Percentiles rank a stretch among this genome's conserved stretches.
These are phyloP conservation scores for Coriaria nepalensis DNA, from an alignment of 306 rosid species.

Conservation along the genomic window DNA sequence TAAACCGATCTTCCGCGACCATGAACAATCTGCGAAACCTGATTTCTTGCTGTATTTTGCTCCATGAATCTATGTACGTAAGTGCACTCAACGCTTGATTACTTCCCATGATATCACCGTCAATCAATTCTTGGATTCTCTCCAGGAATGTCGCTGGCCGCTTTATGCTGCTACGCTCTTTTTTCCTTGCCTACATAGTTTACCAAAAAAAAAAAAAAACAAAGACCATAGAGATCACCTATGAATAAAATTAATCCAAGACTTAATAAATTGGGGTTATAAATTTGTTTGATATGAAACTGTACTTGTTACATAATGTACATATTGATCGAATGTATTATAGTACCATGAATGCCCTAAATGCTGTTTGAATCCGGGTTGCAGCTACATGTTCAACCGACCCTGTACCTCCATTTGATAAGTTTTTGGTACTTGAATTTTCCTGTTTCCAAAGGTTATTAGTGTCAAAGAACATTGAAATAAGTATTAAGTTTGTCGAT, in stretches of 20 bases:
- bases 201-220: too few relatives aligned
- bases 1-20: slow-evolving; percentile 52
- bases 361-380: slow-evolving; percentile 57
- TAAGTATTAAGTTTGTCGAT: too few relatives aligned
- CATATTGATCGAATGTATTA: neutral
- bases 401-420: neutral
- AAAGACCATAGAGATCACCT: neutral
- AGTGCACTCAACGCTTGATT: slow-evolving; percentile 48
- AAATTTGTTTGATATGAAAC: too few relatives aligned
- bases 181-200: slow-evolving; percentile 45
- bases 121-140: slow-evolving; percentile 31
- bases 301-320: too few relatives aligned
- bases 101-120: slow-evolving; percentile 30
- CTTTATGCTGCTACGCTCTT: slow-evolving; percentile 20
- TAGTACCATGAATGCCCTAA: slow-evolving; percentile 34
- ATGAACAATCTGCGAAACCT: slow-evolving; percentile 49
- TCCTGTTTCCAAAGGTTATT: neutral
- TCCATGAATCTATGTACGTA: slow-evolving; percentile 60
- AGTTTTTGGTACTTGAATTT: neutral
- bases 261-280: too few relatives aligned
- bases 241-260: too few relatives aligned
- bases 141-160: slow-evolving; percentile 9
- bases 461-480: too few relatives aligned
- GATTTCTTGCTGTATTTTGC: slow-evolving; percentile 55
- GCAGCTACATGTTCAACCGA: slow-evolving; percentile 43